Evolutionary conservation across 148 eudicot species (phyloP), one percentile per base, ranked within the genome.

Genomic region (Amaranthus cruentus): DNA sequence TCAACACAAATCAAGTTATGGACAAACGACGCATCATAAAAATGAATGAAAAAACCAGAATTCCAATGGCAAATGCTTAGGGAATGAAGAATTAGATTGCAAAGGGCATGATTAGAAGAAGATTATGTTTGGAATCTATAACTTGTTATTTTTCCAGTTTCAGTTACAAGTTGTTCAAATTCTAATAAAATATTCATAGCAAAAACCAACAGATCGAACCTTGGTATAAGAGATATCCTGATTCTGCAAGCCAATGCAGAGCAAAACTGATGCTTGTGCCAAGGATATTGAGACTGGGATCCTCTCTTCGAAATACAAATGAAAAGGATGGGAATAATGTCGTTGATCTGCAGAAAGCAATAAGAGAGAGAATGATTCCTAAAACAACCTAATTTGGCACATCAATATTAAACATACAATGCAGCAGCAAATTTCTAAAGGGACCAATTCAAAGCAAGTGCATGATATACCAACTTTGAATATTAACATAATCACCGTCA

Each of bases 181-280:
- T 28, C 38, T 28, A 28, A 28, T 28, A 28, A 28, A 62, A 46
- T 70, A 71, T 8, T 2, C 51, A 7, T 48, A 49, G 72, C 70
- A 53, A 4, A 68, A 51, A 70, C 47, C 11, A 62, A 62, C 48
- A 73, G 69, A 80, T 68, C 66, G 68, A 72, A 94, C 98, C 96
- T 89, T 90, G 28, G 84, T 73, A 74, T 80, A 78, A 74, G 97
- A 84, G 73, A 91, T 48, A 66, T 91, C 78, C 60, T 84, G 86
- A 43, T 68, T 70, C 83, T 95, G 99, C 88, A 95, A 88, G 74
- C 97, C 97, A 72, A 83, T 81, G 81, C 96, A 88, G 73, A 95
- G 92, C 81, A 95, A 84, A 72, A 95, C 87, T 55, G 99, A 91
- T 77, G 99, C 92, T 78, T 95, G 97, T 69, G 84, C 81, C 79